Evolutionary conservation across 768 basidiomycete species (phyloP).

Genomic region (Coprinopsis strossmayeri): DNA sequence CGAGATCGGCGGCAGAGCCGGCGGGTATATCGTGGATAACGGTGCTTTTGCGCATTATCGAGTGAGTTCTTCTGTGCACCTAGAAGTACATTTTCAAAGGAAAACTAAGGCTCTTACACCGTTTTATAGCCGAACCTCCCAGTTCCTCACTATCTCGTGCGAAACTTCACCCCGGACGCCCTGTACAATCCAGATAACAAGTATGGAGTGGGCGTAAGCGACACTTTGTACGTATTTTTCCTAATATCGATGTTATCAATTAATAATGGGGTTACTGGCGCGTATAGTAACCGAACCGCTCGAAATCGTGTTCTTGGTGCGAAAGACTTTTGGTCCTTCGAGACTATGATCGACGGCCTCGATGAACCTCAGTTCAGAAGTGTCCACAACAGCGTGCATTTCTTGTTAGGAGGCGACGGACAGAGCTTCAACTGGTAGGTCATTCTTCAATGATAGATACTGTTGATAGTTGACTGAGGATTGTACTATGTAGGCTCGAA

Average conservation of each 20-base stretch:
- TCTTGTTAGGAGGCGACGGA: conserved; percentile 7
- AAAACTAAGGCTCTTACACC: background rate
- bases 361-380: conserved; percentile 7
- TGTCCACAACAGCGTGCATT: conserved; percentile 10
- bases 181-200: conserved; percentile 8
- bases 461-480: background rate
- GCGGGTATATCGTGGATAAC: conserved; percentile 10
- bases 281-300: conserved; percentile 8
- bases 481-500: conserved; percentile 4
- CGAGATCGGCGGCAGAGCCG: conserved; percentile 8
- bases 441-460: no score
- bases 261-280: background rate
- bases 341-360: conserved; percentile 9
- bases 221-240: conserved; percentile 4
- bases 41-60: conserved; percentile 9
- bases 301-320: conserved; percentile 5
- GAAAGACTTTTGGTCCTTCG: conserved; percentile 7
- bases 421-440: conserved; percentile 10
- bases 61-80: no score
- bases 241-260: no score
- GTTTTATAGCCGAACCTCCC: conserved; percentile 6
- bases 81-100: no score
- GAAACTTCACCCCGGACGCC: conserved; percentile 10
- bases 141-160: conserved; percentile 7
- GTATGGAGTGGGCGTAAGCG: conserved; percentile 6